Percentiles rank a stretch among this genome's conserved stretches.
These are phyloP conservation scores for Stachybotrys echinatus DNA, from an alignment of 2,329 filamentous ascomycete genomes.

Conservation along the genomic window DNA sequence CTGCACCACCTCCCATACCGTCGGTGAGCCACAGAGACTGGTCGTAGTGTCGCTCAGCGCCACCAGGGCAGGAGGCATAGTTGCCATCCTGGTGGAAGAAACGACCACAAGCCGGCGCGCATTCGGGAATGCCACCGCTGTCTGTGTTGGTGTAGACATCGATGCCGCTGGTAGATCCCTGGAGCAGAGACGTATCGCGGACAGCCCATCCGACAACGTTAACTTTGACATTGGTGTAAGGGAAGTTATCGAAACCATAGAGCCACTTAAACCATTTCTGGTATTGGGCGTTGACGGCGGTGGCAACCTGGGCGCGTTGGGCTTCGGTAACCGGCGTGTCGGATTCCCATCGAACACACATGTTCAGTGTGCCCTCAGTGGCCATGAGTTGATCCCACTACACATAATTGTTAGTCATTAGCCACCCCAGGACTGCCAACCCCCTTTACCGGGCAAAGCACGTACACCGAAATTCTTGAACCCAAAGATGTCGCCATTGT, in stretches of 20 bases:
- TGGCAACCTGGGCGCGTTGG: conserved; percentile 29
- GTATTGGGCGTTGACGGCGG: conserved; percentile 27
- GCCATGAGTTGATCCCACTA: conserved; percentile 25
- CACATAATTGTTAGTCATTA: background rate
- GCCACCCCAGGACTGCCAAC: background rate
- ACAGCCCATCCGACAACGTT: conserved; percentile 39
- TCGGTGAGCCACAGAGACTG: conserved; percentile 42
- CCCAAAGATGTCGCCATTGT: too few relatives aligned
- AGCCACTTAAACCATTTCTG: conserved; percentile 36
- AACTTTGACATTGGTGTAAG: conserved; percentile 30
- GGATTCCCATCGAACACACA: conserved; percentile 40
- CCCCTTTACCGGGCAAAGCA: too few relatives aligned
- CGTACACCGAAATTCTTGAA: too few relatives aligned
- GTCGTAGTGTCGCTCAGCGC: conserved; percentile 34
- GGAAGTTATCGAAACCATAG: conserved; percentile 37
- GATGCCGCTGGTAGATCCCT: too few relatives aligned
- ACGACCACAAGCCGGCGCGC: conserved; percentile 31
- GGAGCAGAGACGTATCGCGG: conserved; percentile 25
- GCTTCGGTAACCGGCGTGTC: conserved; percentile 26
- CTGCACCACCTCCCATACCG: conserved; percentile 36
- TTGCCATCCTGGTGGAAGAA: conserved; percentile 39
- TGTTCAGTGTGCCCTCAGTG: conserved; percentile 10
- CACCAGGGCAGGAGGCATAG: conserved; percentile 29
- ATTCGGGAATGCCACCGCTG: too few relatives aligned
- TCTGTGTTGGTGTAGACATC: too few relatives aligned